phyloP scores from a whole-genome alignment of 2,329 filamentous ascomycete genomes.

The Apiospora kogelbergensis region DNA sequence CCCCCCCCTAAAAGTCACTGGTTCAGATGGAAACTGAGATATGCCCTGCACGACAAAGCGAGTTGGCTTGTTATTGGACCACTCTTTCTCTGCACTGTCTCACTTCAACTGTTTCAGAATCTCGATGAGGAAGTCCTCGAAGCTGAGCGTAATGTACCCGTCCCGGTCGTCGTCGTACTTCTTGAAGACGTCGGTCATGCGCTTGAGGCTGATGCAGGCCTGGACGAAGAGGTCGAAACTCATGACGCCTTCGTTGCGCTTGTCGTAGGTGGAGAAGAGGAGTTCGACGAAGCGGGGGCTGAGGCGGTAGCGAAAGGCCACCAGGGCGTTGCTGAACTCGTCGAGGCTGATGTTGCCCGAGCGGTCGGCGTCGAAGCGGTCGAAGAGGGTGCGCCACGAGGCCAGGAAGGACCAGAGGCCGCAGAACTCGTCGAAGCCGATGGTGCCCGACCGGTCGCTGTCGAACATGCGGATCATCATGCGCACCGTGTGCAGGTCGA shows the following conservation, averaged over 20 bases:
- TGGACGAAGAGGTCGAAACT: slow-evolving; percentile 98
- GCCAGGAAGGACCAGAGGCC: slow-evolving; percentile 95
- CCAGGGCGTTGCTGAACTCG: slow-evolving; percentile 87
- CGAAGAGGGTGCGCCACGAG: slow-evolving; percentile 91
- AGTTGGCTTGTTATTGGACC: neutral
- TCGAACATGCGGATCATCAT: slow-evolving; percentile 99
- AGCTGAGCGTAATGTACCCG: slow-evolving; percentile 83
- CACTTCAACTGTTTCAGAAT: slow-evolving; percentile 62
- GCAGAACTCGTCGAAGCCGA: slow-evolving; percentile 95
- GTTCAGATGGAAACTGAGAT: neutral
- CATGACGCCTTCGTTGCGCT: slow-evolving; percentile 67
- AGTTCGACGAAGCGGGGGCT: slow-evolving; percentile 80
- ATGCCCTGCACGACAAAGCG: neutral
- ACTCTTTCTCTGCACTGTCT: neutral
- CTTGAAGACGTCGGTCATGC: slow-evolving; percentile 99
- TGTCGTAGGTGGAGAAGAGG: slow-evolving; percentile 88
- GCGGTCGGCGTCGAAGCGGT: slow-evolving; percentile 87
- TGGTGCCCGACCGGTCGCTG: slow-evolving; percentile 81
- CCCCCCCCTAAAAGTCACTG: neutral
- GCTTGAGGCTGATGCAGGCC: slow-evolving; percentile 92
- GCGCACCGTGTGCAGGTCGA: slow-evolving; percentile 89
- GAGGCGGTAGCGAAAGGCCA: slow-evolving; percentile 91
- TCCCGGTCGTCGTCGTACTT: slow-evolving; percentile 97
- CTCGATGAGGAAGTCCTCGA: slow-evolving; percentile 77
- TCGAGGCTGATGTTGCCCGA: slow-evolving; percentile 81